Evolutionary conservation across 495 filamentous ascomycete species (phyloP).

Genomic region (Penicillium salamii): DNA sequence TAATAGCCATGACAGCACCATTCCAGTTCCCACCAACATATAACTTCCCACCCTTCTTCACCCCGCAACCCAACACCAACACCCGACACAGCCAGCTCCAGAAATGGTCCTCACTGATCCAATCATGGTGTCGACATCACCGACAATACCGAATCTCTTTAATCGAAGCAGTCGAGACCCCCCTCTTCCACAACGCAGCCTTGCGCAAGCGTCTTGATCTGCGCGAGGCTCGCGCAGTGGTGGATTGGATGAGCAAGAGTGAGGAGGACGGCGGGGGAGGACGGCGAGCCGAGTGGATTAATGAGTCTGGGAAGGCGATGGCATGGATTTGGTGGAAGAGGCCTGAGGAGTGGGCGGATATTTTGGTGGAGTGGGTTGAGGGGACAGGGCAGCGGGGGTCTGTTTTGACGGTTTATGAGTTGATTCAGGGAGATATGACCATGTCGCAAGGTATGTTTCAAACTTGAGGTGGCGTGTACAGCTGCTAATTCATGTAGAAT

Average conservation of each 20-base stretch:
- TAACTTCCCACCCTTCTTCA: constrained; percentile 58
- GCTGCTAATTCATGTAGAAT: constrained; percentile 53
- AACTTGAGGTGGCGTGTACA: neutral
- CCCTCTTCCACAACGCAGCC: constrained; percentile 54
- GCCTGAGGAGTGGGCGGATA: constrained; percentile 71
- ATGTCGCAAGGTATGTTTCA: constrained; percentile 49
- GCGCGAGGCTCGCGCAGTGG: constrained; percentile 61
- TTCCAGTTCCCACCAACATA: constrained; percentile 45
- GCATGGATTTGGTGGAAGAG: constrained; percentile 70
- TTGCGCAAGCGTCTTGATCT: constrained; percentile 56
- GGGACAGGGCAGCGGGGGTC: constrained; percentile 68
- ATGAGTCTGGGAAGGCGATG: constrained; percentile 30
- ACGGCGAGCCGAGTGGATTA: constrained; percentile 65
- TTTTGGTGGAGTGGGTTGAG: constrained; percentile 65
- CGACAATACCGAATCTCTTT: constrained; percentile 68
- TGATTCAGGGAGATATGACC: constrained; percentile 65
- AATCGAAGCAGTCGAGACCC: constrained; percentile 54
- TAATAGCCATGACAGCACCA: constrained; percentile 15
- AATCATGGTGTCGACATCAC: constrained; percentile 76
- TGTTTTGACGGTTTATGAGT: constrained; percentile 76
- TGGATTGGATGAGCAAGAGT: constrained; percentile 69
- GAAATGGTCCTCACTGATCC: constrained; percentile 84
- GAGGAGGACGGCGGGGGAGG: constrained; percentile 58
- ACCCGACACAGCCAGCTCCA: constrained; percentile 74
- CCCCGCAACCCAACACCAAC: constrained; percentile 68